phyloP scores from a whole-genome alignment of 148 eudicot genomes.

The Rhododendron griersonianum region DNA sequence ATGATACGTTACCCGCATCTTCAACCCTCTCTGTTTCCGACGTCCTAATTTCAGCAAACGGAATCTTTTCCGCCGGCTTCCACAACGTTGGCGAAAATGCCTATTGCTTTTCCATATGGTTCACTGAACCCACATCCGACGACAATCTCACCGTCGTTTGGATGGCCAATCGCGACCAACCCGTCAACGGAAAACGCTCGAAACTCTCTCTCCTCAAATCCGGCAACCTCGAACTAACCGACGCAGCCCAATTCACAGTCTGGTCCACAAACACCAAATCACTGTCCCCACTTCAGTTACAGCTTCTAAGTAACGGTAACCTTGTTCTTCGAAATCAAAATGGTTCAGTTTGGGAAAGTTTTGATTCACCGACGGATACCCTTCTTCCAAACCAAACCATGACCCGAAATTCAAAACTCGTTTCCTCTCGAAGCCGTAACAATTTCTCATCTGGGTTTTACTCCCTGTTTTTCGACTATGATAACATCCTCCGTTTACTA shows the following conservation, averaged over 20 bases:
- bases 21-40: background rate
- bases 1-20: background rate
- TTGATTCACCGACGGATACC: too few relatives aligned
- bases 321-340: constrained; percentile 19
- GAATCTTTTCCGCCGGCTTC: constrained; percentile 33
- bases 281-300: too few relatives aligned
- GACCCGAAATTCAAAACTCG: too few relatives aligned
- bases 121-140: background rate
- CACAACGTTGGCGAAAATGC: constrained; percentile 28
- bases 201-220: constrained; percentile 18
- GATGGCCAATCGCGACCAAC: constrained; percentile 51
- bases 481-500: too few relatives aligned
- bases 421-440: too few relatives aligned
- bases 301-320: constrained; percentile 1
- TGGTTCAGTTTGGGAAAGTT: too few relatives aligned
- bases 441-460: too few relatives aligned
- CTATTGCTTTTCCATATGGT: constrained; percentile 34
- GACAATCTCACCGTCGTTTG: constrained; percentile 23
- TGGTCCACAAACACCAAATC: too few relatives aligned
- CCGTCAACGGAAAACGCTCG: constrained; percentile 35
- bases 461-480: too few relatives aligned
- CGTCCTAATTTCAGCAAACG: background rate
- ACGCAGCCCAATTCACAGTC: constrained; percentile 20
- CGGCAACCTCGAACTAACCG: constrained; percentile 34
- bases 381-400: too few relatives aligned